Evolutionary conservation across 23 red algal genomes (phyloP).

Genomic region (Gracilaria domingensis): DNA sequence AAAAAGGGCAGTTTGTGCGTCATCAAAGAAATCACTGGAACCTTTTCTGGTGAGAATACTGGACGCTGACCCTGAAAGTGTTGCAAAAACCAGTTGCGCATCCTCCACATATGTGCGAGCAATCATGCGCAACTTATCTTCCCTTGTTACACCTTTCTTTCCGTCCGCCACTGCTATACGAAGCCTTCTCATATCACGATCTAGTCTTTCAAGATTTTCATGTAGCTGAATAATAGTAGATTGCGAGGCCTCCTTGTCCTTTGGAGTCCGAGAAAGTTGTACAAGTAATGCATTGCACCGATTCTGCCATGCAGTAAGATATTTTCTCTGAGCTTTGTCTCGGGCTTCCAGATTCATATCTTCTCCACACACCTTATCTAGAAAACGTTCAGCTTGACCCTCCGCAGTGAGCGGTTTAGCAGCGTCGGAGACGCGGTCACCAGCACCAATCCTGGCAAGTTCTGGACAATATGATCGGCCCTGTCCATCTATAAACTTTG

Average conservation of each 20-base stretch:
- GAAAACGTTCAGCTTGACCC: slow-evolving; percentile 81
- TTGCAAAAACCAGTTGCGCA: slow-evolving; percentile 89
- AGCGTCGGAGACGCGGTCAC: slow-evolving; percentile 69
- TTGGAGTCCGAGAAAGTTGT: slow-evolving; percentile 50
- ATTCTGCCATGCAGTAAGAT: slow-evolving; percentile 55
- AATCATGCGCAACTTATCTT: slow-evolving; percentile 68
- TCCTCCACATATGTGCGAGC: slow-evolving; percentile 80
- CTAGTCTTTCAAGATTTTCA: slow-evolving; percentile 74
- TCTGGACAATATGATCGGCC: slow-evolving; percentile 72
- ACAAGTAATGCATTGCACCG: slow-evolving; percentile 50
- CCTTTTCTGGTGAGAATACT: slow-evolving; percentile 63
- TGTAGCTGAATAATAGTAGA: slow-evolving; percentile 66
- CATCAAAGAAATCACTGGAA: slow-evolving; percentile 40
- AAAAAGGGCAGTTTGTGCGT: slow-evolving; percentile 57
- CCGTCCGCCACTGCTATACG: slow-evolving; percentile 60
- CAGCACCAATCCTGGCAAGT: slow-evolving; percentile 70
- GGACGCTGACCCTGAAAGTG: slow-evolving; percentile 85
- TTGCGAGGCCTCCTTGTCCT: slow-evolving; percentile 34
- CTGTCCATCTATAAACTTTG: slow-evolving; percentile 84
- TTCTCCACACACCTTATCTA: slow-evolving; percentile 60
- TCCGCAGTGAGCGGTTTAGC: slow-evolving; percentile 73
- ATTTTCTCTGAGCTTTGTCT: slow-evolving; percentile 60
- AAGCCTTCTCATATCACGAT: slow-evolving; percentile 69
- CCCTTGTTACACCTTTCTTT: slow-evolving; percentile 52
- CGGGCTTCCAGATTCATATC: slow-evolving; percentile 52